Conservation (phyloP, 345 rosid species). For the Melaleuca quinquenervia region DNA sequence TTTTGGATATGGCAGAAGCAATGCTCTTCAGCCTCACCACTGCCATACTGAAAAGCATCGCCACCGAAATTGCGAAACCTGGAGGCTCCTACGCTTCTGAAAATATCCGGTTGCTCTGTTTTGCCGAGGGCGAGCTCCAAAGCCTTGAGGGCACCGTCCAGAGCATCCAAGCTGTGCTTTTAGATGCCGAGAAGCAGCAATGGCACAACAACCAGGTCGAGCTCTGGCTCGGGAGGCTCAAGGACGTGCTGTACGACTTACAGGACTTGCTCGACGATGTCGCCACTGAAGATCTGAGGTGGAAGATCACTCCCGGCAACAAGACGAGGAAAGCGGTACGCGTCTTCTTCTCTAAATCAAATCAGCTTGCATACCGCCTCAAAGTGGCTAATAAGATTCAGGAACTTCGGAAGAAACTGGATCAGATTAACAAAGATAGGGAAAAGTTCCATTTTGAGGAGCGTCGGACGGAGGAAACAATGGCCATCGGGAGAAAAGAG, state of each 20-base stretch:
- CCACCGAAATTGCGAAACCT: too few species aligned
- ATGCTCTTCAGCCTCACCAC: too few species aligned
- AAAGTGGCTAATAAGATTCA: neutral
- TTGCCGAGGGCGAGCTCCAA: too few species aligned
- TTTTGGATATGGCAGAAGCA: too few species aligned
- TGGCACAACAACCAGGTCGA: neutral
- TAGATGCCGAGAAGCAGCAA: too few species aligned
- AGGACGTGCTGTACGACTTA: neutral
- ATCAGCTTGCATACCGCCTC: neutral
- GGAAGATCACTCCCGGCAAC: neutral
- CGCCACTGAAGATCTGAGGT: neutral
- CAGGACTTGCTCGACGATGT: neutral
- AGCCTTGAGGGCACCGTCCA: too few species aligned
- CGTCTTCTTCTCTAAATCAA: neutral
- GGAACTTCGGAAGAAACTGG: neutral
- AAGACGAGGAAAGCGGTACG: neutral
- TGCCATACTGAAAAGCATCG: too few species aligned
- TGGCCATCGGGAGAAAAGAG: neutral
- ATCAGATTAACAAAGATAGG: neutral
- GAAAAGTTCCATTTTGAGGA: accelerated
- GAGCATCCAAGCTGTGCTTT: too few species aligned
- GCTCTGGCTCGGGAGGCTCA: accelerated
- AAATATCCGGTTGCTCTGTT: too few species aligned
- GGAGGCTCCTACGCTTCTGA: too few species aligned
- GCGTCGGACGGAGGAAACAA: neutral